A percentile compares a stretch with the other conserved stretches of the same genome.
These are phyloP conservation scores for Pseudotulostoma volvatum DNA, from an alignment of 495 filamentous ascomycete genomes.

Conservation along the genomic window DNA sequence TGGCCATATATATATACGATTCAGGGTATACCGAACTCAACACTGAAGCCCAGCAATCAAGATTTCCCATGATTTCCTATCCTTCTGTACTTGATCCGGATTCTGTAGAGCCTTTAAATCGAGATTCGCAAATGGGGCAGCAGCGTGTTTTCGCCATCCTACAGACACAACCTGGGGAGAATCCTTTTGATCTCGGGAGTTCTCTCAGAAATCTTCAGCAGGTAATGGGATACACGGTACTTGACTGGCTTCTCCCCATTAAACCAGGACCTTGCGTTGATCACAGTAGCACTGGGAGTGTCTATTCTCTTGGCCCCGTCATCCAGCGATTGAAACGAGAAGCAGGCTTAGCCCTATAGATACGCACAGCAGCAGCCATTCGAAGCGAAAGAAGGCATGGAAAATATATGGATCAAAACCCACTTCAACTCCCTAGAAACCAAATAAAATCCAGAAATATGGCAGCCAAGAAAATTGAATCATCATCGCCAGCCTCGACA, in stretches of 20 bases:
- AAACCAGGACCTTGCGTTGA: conserved; percentile 45
- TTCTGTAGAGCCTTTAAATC: conserved; percentile 2
- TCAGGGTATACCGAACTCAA: conserved; percentile 19
- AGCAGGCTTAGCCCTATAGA: conserved; percentile 20
- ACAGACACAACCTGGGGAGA: conserved; percentile 53
- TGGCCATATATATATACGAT: conserved; percentile 55
- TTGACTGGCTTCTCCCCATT: conserved; percentile 63
- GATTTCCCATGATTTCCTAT: conserved; percentile 33
- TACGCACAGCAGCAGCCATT: not conserved
- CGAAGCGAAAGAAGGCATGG: not conserved
- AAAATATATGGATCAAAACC: no score
- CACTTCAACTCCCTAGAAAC: no score
- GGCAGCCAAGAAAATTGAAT: no score
- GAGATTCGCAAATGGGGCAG: conserved; percentile 7
- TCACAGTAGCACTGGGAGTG: conserved; percentile 29
- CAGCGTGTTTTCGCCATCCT: conserved; percentile 61
- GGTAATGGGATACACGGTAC: conserved; percentile 51
- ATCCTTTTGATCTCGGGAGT: conserved; percentile 58
- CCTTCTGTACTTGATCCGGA: conserved; percentile 13
- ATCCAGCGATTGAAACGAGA: conserved; percentile 33
- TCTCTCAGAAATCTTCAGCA: conserved; percentile 49
- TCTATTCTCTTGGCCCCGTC: conserved; percentile 34
- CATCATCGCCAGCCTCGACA: no score
- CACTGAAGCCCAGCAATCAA: conserved; percentile 20
- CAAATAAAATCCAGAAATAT: no score